Evolutionary conservation across 345 rosid genomes (phyloP).

Genomic region (Linum lewisii): DNA sequence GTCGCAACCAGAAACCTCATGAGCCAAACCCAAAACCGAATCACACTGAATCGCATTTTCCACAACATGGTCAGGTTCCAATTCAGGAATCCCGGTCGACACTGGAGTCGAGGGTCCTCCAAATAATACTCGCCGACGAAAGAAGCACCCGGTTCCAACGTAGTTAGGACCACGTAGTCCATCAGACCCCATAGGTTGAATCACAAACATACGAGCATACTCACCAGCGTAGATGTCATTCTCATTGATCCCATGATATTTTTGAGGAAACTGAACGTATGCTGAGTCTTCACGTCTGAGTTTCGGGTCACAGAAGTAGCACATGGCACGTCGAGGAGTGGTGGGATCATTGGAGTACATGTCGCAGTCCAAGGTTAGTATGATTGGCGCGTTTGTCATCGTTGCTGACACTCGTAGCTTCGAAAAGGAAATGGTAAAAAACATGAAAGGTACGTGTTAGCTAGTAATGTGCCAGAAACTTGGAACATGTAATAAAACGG

Average conservation of each 20-base stretch:
- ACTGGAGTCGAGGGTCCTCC: slow-evolving; percentile 30
- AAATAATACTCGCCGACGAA: slow-evolving; percentile 44
- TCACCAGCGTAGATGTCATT: slow-evolving; percentile 48
- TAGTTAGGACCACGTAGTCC: slow-evolving; percentile 39
- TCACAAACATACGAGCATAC: slow-evolving; percentile 24
- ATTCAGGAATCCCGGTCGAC: slow-evolving; percentile 26
- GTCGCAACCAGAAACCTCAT: slow-evolving; percentile 38
- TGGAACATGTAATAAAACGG: too few species aligned
- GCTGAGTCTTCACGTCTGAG: slow-evolving; percentile 16
- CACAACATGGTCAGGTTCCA: slow-evolving; percentile 18
- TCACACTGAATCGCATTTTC: slow-evolving; percentile 21
- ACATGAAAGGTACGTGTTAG: not conserved
- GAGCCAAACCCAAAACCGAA: slow-evolving; percentile 30
- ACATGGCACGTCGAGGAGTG: slow-evolving; percentile 37
- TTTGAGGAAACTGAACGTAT: slow-evolving; percentile 67
- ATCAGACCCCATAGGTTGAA: slow-evolving; percentile 40
- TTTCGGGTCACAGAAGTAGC: slow-evolving; percentile 42
- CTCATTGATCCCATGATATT: slow-evolving; percentile 36
- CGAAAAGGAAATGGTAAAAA: not conserved
- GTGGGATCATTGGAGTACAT: slow-evolving; percentile 63
- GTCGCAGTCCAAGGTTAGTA: slow-evolving; percentile 75
- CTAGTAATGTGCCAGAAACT: not conserved
- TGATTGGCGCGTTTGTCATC: slow-evolving; percentile 59
- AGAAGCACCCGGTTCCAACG: slow-evolving; percentile 59
- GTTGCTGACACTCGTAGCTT: slow-evolving; percentile 65